These are phyloP conservation scores for Coemansia sp. DNA, from an alignment of 192 early-diverging fungal genomes.

Conservation along the genomic window DNA sequence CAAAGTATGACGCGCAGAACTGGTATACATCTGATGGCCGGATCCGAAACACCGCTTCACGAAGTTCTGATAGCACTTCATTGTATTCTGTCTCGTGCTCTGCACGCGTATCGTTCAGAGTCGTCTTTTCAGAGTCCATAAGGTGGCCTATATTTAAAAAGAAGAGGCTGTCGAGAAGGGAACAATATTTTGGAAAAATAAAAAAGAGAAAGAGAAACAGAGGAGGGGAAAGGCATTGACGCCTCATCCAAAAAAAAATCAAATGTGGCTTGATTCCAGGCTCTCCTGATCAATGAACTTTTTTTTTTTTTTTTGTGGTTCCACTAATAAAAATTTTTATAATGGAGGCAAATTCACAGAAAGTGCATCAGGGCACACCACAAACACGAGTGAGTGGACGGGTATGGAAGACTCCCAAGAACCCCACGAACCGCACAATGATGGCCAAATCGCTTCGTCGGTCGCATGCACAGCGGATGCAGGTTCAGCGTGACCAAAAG, in stretches of 20 bases:
- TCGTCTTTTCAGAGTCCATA: constrained; percentile 53
- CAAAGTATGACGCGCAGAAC: constrained; percentile 91
- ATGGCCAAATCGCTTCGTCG: constrained; percentile 44
- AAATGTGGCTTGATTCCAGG: constrained; percentile 3
- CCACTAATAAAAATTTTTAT: not conserved
- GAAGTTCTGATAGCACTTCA: constrained; percentile 78
- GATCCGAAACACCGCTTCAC: constrained; percentile 67
- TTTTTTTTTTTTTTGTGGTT: not conserved
- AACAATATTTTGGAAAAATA: constrained; percentile 1
- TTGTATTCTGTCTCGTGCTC: constrained; percentile 56
- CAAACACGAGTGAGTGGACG: constrained; percentile 44
- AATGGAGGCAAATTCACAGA: not conserved
- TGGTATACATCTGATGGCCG: constrained; percentile 88
- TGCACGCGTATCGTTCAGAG: constrained; percentile 35
- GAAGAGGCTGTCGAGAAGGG: constrained; percentile 5
- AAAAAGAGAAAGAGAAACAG: constrained; percentile 4
- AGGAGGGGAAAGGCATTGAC: no score
- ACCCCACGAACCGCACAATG: constrained; percentile 43
- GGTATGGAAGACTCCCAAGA: constrained; percentile 45
- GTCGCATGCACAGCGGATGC: constrained; percentile 42
- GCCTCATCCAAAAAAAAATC: not conserved
- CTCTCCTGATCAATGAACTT: not conserved
- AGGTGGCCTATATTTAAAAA: not conserved
- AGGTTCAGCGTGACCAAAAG: constrained; percentile 22
- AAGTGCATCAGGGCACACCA: constrained; percentile 12